Percentiles rank a stretch among this genome's conserved stretches.
Evolutionary conservation across 2,329 filamentous ascomycete species (phyloP).

Genomic region (Waltergamsia citrina): DNA sequence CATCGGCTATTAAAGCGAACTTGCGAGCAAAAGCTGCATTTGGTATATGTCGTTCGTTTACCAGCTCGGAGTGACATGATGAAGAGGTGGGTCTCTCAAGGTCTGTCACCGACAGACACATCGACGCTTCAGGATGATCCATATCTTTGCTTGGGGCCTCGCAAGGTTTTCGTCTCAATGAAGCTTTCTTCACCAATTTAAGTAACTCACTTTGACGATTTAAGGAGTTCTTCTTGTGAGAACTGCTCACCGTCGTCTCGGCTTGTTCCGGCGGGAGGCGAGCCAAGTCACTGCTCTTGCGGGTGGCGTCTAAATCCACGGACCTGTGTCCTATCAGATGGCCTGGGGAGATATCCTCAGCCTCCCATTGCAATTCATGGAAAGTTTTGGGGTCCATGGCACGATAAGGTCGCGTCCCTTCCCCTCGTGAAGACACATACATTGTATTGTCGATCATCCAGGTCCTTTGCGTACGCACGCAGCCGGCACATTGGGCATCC

Average conservation of each 20-base stretch:
- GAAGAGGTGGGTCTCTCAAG: too few species aligned
- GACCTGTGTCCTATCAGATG: conserved; percentile 22
- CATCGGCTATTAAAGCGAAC: conserved; percentile 20
- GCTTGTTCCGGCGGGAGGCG: neutral
- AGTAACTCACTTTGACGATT: too few species aligned
- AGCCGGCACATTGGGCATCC: conserved; percentile 17
- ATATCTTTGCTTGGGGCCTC: neutral
- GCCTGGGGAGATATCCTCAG: conserved; percentile 15
- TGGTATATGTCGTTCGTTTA: conserved; percentile 25
- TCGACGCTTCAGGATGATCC: neutral
- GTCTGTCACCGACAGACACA: too few species aligned
- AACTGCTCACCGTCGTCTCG: too few species aligned
- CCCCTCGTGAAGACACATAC: conserved; percentile 26
- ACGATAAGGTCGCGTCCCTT: conserved; percentile 25
- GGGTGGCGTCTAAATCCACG: conserved; percentile 6
- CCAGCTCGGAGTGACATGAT: conserved; percentile 9
- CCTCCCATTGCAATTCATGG: conserved; percentile 30
- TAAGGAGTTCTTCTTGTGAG: neutral
- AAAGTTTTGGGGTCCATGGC: conserved; percentile 27
- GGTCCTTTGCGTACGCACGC: conserved; percentile 26
- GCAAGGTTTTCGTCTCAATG: neutral
- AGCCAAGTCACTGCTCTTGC: conserved; percentile 6
- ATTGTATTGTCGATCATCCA: conserved; percentile 34
- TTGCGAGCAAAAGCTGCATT: conserved; percentile 36
- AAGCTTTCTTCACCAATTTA: neutral